Evolutionary conservation across 441 rosid genomes (phyloP).

Genomic region (Viola pubescens): DNA sequence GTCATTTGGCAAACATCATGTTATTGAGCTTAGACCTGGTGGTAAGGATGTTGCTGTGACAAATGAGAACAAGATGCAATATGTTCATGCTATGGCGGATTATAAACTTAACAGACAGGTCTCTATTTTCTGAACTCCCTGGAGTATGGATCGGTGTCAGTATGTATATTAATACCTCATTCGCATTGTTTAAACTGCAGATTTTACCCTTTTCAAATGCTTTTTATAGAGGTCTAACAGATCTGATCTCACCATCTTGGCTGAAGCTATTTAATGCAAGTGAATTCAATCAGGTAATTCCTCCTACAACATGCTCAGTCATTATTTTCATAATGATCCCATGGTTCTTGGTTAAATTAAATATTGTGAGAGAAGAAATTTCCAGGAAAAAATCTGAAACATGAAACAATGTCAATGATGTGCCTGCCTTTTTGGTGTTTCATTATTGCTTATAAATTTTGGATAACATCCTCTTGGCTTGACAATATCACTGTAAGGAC

Average conservation of each 20-base stretch:
- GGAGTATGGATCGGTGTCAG: slow-evolving; percentile 11
- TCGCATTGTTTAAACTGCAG: slow-evolving; percentile 42
- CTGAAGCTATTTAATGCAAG: slow-evolving; percentile 86
- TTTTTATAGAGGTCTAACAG: slow-evolving; percentile 84
- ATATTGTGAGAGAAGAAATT: background rate
- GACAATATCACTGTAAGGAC: no score
- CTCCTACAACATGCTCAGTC: background rate
- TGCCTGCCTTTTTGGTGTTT: no score
- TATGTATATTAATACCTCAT: slow-evolving; percentile 13
- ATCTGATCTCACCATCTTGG: slow-evolving; percentile 88
- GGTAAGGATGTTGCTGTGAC: slow-evolving; percentile 78
- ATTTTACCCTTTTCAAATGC: slow-evolving; percentile 93
- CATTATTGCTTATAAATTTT: no score
- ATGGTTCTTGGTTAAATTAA: background rate
- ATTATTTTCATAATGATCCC: background rate
- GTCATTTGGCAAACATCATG: slow-evolving; percentile 64
- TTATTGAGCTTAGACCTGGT: slow-evolving; percentile 81
- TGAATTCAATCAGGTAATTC: slow-evolving; percentile 91
- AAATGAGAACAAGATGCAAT: slow-evolving; percentile 96
- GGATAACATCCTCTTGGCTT: no score
- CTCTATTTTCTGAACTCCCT: slow-evolving; percentile 13
- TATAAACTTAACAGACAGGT: slow-evolving; percentile 98
- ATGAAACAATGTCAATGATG: no score
- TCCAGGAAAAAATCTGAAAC: no score
- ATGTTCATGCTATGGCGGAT: slow-evolving; percentile 97